Evolutionary conservation across 2,329 filamentous ascomycete species (phyloP).

Genomic region (Ceratocystiopsis minuta): DNA sequence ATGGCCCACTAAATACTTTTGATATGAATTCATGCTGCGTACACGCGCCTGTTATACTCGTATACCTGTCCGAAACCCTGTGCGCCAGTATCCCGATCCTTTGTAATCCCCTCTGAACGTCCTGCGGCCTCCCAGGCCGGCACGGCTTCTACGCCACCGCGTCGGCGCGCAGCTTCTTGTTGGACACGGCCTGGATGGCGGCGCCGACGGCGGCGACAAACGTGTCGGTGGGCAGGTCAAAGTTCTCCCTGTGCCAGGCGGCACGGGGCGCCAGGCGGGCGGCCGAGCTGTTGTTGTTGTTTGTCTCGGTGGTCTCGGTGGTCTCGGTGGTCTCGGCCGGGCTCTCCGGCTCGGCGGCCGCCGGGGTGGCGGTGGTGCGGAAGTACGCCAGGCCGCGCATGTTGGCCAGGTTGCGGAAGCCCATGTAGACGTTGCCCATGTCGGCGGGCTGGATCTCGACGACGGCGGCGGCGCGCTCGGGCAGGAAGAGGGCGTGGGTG

Average conservation of each 20-base stretch:
- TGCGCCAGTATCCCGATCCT: no score
- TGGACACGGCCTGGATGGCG: conserved; percentile 5
- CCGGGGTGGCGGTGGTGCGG: conserved; percentile 14
- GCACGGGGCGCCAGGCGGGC: not conserved
- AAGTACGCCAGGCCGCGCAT: conserved; percentile 21
- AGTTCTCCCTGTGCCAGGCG: conserved; percentile 2
- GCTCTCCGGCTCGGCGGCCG: not conserved
- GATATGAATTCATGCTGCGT: no score
- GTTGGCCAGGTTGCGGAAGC: conserved; percentile 23
- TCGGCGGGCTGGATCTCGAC: conserved; percentile 24
- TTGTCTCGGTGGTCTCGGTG: not conserved
- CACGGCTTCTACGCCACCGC: no score
- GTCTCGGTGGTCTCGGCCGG: not conserved
- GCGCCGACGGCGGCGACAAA: conserved; percentile 3
- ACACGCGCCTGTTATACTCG: no score
- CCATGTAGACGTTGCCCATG: conserved; percentile 17
- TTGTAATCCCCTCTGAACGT: no score
- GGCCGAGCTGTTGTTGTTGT: not conserved
- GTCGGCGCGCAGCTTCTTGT: not conserved
- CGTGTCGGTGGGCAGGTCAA: conserved; percentile 1
- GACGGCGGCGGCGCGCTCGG: conserved; percentile 14
- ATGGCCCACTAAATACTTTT: no score
- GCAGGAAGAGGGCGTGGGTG: conserved; percentile 24
- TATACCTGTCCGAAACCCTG: no score
- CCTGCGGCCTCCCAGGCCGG: no score